Conservation (phyloP, 2,329 filamentous ascomycete genomes). For the Cryphonectria japonica region DNA sequence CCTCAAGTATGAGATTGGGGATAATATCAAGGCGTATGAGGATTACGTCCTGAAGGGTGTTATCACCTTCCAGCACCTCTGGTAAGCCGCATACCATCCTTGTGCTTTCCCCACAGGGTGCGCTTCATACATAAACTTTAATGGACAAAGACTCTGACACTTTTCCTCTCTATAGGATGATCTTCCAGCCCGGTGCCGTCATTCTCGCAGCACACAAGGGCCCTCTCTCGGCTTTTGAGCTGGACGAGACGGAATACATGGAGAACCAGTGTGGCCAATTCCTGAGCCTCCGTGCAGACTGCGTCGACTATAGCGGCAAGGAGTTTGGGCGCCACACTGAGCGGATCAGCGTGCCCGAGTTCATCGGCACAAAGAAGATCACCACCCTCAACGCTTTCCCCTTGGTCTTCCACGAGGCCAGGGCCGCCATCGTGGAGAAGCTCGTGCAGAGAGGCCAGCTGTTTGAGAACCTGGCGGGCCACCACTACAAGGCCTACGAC, state of each 20-base stretch:
- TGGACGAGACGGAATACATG: constrained; percentile 43
- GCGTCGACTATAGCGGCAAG: constrained; percentile 54
- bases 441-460: constrained; percentile 47
- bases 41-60: constrained; percentile 58
- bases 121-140: not conserved
- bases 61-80: constrained; percentile 56
- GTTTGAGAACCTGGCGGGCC: constrained; percentile 51
- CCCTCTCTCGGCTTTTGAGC: constrained; percentile 45
- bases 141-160: not conserved
- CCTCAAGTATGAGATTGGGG: constrained; percentile 54
- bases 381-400: constrained; percentile 49
- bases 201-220: constrained; percentile 46
- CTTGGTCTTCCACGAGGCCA: constrained; percentile 46
- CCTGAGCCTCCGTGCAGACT: constrained; percentile 45
- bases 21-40: constrained; percentile 52
- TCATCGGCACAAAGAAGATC: constrained; percentile 50
- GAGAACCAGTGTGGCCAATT: constrained; percentile 43
- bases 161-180: constrained; percentile 37
- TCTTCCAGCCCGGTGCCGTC: constrained; percentile 52
- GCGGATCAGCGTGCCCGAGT: constrained; percentile 44
- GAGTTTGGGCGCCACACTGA: constrained; percentile 47
- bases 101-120: not conserved
- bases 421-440: constrained; percentile 39
- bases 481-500: constrained; percentile 52
- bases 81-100: constrained; percentile 35